Conservation (phyloP, 306 rosid genomes). For the Notholithocarpus densiflorus region DNA sequence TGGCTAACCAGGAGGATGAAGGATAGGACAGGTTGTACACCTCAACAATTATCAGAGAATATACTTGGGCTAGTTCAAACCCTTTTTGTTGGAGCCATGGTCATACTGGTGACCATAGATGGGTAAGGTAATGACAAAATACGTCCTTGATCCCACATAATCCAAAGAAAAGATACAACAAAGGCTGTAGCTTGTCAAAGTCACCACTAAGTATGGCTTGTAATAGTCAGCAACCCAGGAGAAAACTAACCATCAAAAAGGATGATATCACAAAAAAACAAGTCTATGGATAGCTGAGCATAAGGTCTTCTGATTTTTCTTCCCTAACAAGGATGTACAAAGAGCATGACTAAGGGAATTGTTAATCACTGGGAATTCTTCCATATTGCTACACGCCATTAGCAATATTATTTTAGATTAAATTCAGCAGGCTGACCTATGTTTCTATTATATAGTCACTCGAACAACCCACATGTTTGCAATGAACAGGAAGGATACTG, state of each 20-base stretch:
- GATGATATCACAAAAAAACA: background rate
- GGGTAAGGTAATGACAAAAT: background rate
- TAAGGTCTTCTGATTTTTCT: background rate
- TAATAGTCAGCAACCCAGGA: background rate
- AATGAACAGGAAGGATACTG: background rate
- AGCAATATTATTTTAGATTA: background rate
- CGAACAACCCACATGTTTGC: background rate
- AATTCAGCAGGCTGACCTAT: slow-evolving; percentile 1
- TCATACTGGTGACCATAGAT: background rate
- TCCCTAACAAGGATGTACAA: background rate
- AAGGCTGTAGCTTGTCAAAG: background rate
- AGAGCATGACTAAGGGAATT: background rate
- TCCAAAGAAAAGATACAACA: background rate
- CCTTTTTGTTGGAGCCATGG: background rate
- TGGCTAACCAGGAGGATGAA: background rate
- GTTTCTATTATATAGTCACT: background rate
- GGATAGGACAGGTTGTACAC: too few relatives aligned
- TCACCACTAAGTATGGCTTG: background rate
- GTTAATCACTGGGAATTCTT: background rate
- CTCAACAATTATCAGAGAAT: too few relatives aligned
- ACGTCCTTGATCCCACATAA: background rate
- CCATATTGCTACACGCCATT: background rate
- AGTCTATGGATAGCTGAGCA: background rate
- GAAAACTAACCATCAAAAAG: background rate
- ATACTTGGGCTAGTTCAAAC: background rate